A percentile compares a stretch with the other conserved stretches of the same genome.
Evolutionary conservation across 1,284 basidiomycete species (phyloP).

Genomic region (Ustilago shanxiensis): DNA sequence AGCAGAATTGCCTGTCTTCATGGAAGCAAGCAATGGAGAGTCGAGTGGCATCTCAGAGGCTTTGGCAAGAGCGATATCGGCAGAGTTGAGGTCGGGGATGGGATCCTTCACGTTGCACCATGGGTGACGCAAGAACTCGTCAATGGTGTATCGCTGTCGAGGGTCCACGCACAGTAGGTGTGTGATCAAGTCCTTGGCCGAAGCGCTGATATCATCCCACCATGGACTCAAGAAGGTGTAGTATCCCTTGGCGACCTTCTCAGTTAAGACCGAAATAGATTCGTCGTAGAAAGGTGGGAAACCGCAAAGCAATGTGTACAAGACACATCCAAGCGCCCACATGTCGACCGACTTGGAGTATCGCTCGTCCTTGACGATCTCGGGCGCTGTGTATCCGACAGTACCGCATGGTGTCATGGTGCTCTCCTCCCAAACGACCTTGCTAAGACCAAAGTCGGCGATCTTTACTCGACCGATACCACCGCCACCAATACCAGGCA

Average conservation of each 20-base stretch:
- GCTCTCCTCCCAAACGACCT: constrained; percentile 98
- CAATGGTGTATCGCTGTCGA: constrained; percentile 93
- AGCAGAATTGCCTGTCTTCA: constrained; percentile 73
- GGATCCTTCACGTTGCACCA: constrained; percentile 80
- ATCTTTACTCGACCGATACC: constrained; percentile 99
- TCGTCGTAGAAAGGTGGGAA: constrained; percentile 99
- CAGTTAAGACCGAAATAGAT: constrained; percentile 96
- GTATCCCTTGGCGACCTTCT: constrained; percentile 96
- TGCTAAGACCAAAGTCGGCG: constrained; percentile 97
- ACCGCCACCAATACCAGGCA: constrained; percentile 89
- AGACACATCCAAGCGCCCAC: constrained; percentile 99
- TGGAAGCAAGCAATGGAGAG: constrained; percentile 87
- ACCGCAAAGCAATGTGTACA: constrained; percentile 98
- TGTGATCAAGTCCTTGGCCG: constrained; percentile 94
- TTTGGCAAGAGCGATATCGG: constrained; percentile 65
- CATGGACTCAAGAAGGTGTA: constrained; percentile 99
- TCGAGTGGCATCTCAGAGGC: constrained; percentile 78
- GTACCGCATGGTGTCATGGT: constrained; percentile 99
- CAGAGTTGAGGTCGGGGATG: constrained; percentile 64
- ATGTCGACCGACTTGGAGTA: constrained; percentile 99
- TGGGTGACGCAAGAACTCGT: constrained; percentile 95
- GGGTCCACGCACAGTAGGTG: constrained; percentile 97
- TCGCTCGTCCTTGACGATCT: constrained; percentile 99
- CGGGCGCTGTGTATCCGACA: constrained; percentile 98
- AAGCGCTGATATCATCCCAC: constrained; percentile 95